Evolutionary conservation across 495 filamentous ascomycete species (phyloP).

Genomic region (Penicillium atrosanguineum): DNA sequence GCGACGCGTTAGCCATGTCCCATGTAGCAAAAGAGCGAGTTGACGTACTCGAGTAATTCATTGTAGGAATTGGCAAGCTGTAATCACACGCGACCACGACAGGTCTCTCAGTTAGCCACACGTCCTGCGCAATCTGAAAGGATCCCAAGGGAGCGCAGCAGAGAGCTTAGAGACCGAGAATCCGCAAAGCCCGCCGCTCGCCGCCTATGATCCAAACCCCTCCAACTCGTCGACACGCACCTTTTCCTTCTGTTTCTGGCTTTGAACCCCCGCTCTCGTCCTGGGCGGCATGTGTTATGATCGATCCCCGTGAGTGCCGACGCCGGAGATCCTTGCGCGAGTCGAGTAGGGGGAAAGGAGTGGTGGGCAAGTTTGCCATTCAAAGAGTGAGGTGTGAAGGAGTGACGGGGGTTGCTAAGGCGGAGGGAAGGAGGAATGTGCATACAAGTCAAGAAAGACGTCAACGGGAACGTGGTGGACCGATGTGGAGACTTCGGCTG

Average conservation of each 20-base stretch:
- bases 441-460: slow-evolving; percentile 17
- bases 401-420: not conserved
- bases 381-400: slow-evolving; percentile 11
- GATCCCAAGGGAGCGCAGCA: not conserved
- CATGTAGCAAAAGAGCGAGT: not conserved
- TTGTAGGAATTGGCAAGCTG: slow-evolving; percentile 96
- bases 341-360: slow-evolving; percentile 11
- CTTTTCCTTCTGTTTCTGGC: slow-evolving; percentile 93
- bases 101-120: slow-evolving; percentile 21
- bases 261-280: slow-evolving; percentile 83
- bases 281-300: slow-evolving; percentile 58
- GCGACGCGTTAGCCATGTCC: slow-evolving; percentile 11
- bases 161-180: not conserved
- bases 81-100: slow-evolving; percentile 15
- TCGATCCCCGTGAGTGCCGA: slow-evolving; percentile 22
- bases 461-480: slow-evolving; percentile 26
- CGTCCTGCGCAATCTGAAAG: slow-evolving; percentile 4
- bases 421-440: slow-evolving; percentile 3
- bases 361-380: slow-evolving; percentile 24
- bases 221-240: slow-evolving; percentile 42
- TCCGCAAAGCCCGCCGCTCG: not conserved
- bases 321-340: slow-evolving; percentile 28
- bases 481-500: slow-evolving; percentile 23
- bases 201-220: not conserved
- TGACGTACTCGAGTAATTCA: slow-evolving; percentile 87